Conservation (phyloP, 208 protist genomes). For the Trypanosoma scelopori region DNA sequence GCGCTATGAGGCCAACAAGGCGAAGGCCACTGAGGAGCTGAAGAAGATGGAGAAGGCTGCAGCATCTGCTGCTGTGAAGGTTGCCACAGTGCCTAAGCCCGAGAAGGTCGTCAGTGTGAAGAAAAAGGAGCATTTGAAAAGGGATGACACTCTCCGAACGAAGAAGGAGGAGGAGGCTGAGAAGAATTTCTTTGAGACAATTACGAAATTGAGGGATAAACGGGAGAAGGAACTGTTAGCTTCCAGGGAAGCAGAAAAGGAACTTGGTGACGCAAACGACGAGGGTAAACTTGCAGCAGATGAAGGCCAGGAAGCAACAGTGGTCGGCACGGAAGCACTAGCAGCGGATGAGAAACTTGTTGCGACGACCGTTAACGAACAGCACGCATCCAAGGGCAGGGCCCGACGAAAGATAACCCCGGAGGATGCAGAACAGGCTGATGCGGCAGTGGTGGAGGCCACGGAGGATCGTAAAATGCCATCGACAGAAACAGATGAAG, state of each 20-base stretch:
- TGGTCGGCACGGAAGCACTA: neutral
- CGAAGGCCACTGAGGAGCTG: slow-evolving; percentile 26
- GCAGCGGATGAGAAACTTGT: too few species aligned
- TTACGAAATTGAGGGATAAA: slow-evolving; percentile 19
- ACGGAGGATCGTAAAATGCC: neutral
- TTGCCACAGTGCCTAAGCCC: neutral
- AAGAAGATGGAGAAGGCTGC: slow-evolving; percentile 9
- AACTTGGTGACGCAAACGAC: neutral
- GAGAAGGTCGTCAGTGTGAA: neutral
- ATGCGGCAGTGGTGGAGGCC: neutral
- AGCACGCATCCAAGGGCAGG: neutral
- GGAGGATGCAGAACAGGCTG: neutral
- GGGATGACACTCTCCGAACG: slow-evolving; percentile 16
- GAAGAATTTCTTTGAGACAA: slow-evolving; percentile 13
- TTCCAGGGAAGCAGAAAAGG: neutral
- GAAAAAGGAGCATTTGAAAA: neutral
- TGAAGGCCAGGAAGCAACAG: too few species aligned
- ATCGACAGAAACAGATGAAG: neutral
- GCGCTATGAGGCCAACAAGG: slow-evolving; percentile 32
- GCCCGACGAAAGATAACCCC: neutral
- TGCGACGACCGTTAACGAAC: too few species aligned
- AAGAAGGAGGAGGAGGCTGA: slow-evolving; percentile 21
- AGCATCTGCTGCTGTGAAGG: neutral
- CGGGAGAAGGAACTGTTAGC: slow-evolving; percentile 7
- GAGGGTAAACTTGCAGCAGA: too few species aligned